A percentile compares a stretch with the other conserved stretches of the same genome.
These are phyloP conservation scores for Solanum phureja DNA, from an alignment of 257 asterid species.

Conservation along the genomic window DNA sequence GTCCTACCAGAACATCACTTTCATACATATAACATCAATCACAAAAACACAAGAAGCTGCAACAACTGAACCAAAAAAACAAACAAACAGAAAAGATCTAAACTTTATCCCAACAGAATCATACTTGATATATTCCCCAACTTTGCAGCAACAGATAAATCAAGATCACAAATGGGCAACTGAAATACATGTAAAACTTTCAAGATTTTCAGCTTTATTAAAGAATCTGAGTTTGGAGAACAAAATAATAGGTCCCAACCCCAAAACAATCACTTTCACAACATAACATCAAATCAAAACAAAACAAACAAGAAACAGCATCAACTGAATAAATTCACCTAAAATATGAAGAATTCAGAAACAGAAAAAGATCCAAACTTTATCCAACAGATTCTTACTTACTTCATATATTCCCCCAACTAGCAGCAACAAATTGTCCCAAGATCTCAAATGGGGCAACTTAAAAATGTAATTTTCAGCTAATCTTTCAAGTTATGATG, in stretches of 20 bases:
- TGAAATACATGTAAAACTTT: not conserved
- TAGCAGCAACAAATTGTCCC: not conserved
- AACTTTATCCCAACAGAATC: slow-evolving; percentile 1
- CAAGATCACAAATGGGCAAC: not conserved
- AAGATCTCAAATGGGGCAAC: not conserved
- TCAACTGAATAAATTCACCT: not conserved
- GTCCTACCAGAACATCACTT: not conserved
- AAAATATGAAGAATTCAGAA: not conserved
- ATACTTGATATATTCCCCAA: slow-evolving; percentile 7
- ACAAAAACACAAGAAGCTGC: not conserved
- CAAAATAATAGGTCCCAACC: not conserved
- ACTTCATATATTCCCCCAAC: not conserved
- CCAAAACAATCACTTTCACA: not conserved
- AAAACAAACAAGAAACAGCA: not conserved
- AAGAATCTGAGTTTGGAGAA: not conserved
- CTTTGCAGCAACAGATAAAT: not conserved
- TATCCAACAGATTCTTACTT: not conserved
- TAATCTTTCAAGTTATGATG: not conserved
- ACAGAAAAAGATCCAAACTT: not conserved
- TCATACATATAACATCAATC: not conserved
- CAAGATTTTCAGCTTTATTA: not conserved
- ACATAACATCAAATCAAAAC: not conserved
- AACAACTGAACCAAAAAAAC: not conserved
- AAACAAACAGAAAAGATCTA: slow-evolving; percentile 3
- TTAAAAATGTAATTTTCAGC: not conserved